Conservation (phyloP, 768 basidiomycete genomes). For the Auriscalpium orientale region DNA sequence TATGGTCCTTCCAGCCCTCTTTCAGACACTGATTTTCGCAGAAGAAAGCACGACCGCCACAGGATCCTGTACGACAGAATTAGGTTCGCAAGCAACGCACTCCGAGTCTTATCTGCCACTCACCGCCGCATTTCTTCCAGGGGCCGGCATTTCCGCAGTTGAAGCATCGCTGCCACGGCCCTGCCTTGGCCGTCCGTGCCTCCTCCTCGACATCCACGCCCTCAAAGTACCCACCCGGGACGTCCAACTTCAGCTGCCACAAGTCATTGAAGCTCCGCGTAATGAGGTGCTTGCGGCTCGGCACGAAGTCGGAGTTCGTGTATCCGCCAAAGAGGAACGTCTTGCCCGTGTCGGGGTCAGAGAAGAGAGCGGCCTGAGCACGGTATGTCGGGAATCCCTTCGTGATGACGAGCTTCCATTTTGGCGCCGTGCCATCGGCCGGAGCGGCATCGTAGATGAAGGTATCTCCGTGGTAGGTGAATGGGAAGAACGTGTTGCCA, state of each 20-base stretch:
- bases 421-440: neutral
- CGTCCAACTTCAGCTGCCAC: slow-evolving; percentile 29
- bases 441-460: slow-evolving; percentile 22
- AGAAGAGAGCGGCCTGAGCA: slow-evolving; percentile 21
- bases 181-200: slow-evolving; percentile 23
- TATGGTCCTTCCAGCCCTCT: slow-evolving; percentile 4
- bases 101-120: slow-evolving; percentile 5
- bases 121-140: slow-evolving; percentile 32
- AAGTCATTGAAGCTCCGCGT: slow-evolving; percentile 26
- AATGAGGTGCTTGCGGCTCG: slow-evolving; percentile 13
- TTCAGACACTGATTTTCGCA: neutral
- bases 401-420: slow-evolving; percentile 30
- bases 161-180: slow-evolving; percentile 33
- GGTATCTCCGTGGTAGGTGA: slow-evolving; percentile 30
- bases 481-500: slow-evolving; percentile 14
- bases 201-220: slow-evolving; percentile 28
- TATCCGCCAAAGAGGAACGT: slow-evolving; percentile 30
- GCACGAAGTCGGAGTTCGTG: slow-evolving; percentile 28
- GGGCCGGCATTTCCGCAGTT: slow-evolving; percentile 25
- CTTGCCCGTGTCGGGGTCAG: slow-evolving; percentile 25
- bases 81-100: neutral
- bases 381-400: slow-evolving; percentile 33
- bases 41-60: slow-evolving; percentile 1
- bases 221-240: slow-evolving; percentile 26
- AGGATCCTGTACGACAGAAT: neutral